A percentile compares a stretch with the other conserved stretches of the same genome.
Evolutionary conservation across 2,329 filamentous ascomycete species (phyloP).

Genomic region (Arthrobotrys conoides): DNA sequence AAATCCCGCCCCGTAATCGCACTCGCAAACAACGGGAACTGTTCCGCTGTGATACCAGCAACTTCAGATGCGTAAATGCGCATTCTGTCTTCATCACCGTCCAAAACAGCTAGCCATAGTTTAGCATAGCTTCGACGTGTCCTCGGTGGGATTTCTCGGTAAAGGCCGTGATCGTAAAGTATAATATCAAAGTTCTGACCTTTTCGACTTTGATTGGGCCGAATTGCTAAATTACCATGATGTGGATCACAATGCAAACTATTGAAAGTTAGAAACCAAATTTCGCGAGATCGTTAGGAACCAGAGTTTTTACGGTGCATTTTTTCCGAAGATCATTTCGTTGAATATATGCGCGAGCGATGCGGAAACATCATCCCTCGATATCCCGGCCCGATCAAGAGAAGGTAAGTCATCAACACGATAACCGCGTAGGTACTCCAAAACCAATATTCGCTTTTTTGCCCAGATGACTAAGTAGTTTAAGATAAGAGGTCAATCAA

Average conservation of each 20-base stretch:
- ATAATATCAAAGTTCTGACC: conserved; percentile 91
- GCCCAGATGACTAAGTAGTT: conserved; percentile 80
- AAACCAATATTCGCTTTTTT: conserved; percentile 88
- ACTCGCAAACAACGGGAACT: conserved; percentile 94
- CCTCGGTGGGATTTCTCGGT: conserved; percentile 86
- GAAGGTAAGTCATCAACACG: conserved; percentile 91
- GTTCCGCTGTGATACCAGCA: conserved; percentile 86
- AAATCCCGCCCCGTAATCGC: conserved; percentile 97
- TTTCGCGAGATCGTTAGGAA: background rate
- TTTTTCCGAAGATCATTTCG: conserved; percentile 96
- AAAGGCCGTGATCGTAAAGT: conserved; percentile 96
- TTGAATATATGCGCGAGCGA: conserved; percentile 94
- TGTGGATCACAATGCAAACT: conserved; percentile 93
- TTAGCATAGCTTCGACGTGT: conserved; percentile 91
- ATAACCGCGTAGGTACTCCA: conserved; percentile 90
- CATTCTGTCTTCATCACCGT: conserved; percentile 88
- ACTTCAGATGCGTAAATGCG: conserved; percentile 89
- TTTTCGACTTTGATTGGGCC: conserved; percentile 76
- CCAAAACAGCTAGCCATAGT: conserved; percentile 95
- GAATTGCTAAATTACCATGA: conserved; percentile 93
- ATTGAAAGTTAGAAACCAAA: background rate
- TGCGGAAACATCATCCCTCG: conserved; percentile 94
- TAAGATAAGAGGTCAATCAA: conserved; percentile 49
- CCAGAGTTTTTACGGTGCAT: conserved; percentile 74
- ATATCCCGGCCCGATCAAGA: conserved; percentile 86